Base-by-base conservation (phyloP, 1,139 yeast genomes). In the Ogataea hybrid region DNA sequence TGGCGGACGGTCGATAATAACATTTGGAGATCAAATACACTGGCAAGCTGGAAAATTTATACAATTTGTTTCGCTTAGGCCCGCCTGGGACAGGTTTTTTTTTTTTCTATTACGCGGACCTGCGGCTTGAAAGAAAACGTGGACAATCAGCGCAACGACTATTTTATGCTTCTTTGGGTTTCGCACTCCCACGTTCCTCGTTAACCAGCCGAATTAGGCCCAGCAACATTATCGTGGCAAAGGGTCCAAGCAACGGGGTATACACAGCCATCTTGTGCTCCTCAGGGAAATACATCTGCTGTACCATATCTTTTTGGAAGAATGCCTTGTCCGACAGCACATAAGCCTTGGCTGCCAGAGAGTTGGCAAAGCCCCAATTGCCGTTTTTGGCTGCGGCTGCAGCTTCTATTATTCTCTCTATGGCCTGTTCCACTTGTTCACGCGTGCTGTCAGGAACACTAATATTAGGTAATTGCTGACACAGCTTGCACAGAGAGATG, bases 221-320 rank as follows among this genome's bases (percentile, higher is more conserved):
- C 53, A 86, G 61, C 1, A 73, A 33, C 16, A 83, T 61, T n/a
- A 92, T 90, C 15, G 92, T 76, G 1, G 77, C 67, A 20, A 89
- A 68, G 0, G 98, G 98, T 0, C 97, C 97, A 28, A 89, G 63
- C 41, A 92, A 67, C 0, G 97, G 98, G 55, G 88, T 70, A 52
- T 89, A 92, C 0, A 92, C 96, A 0, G 97, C 97, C 57, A 90
- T 70, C 59, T 88, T 89, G 61, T 92, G 97, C 58, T 90, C 97
- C 51, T 87, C 90, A 0, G 97, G 97, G 70, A 90, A 89, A 57
- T 85, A 89, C 37, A 85, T 86, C 58, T 90, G 97, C 57, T 88
- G 96, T 7, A 90, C 92, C 95, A 92, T 90, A 62, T 84, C 90
- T n/a, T 55, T 86, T 52, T 90, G 95, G 61, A 90, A 92, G 57